Conservation (phyloP, 495 filamentous ascomycete species). For the Penicillium samsonianum region DNA sequence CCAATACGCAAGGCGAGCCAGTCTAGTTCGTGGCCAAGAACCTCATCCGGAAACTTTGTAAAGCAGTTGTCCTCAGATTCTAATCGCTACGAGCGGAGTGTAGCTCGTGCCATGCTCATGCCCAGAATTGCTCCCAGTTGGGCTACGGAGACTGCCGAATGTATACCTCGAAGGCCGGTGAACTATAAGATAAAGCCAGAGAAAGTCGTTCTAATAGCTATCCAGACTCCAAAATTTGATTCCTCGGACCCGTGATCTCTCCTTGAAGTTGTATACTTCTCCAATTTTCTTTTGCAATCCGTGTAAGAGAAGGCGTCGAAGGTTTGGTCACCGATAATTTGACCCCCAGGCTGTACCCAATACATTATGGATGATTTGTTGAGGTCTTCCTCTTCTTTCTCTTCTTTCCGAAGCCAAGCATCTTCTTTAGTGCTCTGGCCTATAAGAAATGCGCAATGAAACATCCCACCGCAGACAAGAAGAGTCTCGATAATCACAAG, state of each 20-base stretch:
- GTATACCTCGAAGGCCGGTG: conserved; percentile 11
- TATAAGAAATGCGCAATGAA: conserved; percentile 14
- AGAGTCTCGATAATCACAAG: conserved; percentile 8
- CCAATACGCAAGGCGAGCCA: conserved; percentile 14
- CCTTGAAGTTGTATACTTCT: conserved; percentile 12
- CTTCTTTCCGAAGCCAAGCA: not conserved
- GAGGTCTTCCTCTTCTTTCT: too few species aligned
- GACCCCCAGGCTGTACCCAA: conserved; percentile 16
- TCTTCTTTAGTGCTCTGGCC: conserved; percentile 14
- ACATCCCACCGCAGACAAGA: conserved; percentile 14
- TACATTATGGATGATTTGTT: conserved; percentile 5
- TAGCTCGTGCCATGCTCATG: conserved; percentile 11
- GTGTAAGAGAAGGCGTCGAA: conserved; percentile 16
- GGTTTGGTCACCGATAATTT: conserved; percentile 15
- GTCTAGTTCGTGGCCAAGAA: conserved; percentile 18
- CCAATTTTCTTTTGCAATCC: not conserved
- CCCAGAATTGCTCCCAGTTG: conserved; percentile 10
- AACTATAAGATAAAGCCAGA: conserved; percentile 16
- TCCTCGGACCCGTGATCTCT: not conserved
- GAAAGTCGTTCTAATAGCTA: not conserved
- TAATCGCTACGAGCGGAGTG: conserved; percentile 8
- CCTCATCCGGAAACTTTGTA: not conserved
- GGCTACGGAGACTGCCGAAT: conserved; percentile 8
- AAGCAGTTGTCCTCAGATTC: conserved; percentile 1
- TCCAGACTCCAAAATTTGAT: conserved; percentile 5